These are phyloP conservation scores for Austroboletus novae-zelandiae DNA, from an alignment of 1,284 basidiomycete species.

Conservation along the genomic window DNA sequence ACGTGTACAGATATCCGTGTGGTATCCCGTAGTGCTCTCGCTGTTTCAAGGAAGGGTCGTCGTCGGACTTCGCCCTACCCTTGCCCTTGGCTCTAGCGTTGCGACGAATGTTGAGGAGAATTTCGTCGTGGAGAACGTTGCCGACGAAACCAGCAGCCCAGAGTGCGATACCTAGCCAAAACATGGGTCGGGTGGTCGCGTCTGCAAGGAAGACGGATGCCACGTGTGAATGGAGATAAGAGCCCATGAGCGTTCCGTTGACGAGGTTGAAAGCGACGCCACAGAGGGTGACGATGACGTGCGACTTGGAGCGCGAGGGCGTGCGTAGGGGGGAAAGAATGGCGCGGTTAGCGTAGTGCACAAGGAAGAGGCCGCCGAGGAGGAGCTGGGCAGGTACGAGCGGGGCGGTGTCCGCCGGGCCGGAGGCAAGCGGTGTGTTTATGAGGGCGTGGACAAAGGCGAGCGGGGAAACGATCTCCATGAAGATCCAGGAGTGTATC, in stretches of 20 bases:
- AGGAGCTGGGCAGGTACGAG: conserved; percentile 47
- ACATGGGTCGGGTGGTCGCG: conserved; percentile 41
- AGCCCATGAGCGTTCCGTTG: conserved; percentile 72
- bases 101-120: conserved; percentile 73
- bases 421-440: conserved; percentile 43
- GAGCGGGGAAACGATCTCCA: conserved; percentile 81
- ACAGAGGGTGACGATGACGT: conserved; percentile 61
- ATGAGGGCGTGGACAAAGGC: conserved; percentile 53
- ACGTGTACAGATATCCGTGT: conserved; percentile 73
- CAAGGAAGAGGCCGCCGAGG: conserved; percentile 60
- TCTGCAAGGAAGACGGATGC: conserved; percentile 42
- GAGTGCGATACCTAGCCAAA: conserved; percentile 61
- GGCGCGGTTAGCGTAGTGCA: conserved; percentile 85
- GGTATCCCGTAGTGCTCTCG: conserved; percentile 78
- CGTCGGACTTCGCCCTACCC: conserved; percentile 32
- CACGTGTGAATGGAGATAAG: conserved; percentile 60
- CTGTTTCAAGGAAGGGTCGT: conserved; percentile 14
- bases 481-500: conserved; percentile 73
- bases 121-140: conserved; percentile 87
- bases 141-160: conserved; percentile 75
- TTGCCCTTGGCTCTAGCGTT: conserved; percentile 40
- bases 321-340: conserved; percentile 81
- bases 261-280: conserved; percentile 69
- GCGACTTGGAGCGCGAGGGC: conserved; percentile 76
- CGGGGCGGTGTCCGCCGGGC: conserved; percentile 27